A percentile compares a stretch with the other conserved stretches of the same genome.
phyloP scores from a whole-genome alignment of 306 rosid genomes.

The Canavalia gladiata region DNA sequence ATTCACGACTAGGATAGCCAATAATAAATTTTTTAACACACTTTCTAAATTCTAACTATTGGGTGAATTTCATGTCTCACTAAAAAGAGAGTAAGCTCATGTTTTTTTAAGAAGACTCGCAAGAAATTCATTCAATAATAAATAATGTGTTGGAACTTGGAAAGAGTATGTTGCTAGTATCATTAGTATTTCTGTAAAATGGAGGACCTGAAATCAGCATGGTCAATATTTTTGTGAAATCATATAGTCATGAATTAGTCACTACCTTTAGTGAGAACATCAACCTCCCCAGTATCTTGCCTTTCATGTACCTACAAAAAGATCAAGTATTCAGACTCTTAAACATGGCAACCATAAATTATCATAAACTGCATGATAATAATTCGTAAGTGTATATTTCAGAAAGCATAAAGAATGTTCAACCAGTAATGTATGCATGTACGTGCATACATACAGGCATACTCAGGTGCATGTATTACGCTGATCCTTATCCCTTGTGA shows the following conservation, averaged over 20 bases:
- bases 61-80: background rate
- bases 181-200: background rate
- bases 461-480: background rate
- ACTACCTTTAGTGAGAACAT: constrained; percentile 92
- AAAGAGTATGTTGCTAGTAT: background rate
- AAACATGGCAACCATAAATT: background rate
- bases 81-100: background rate
- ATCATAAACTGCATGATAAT: constrained; percentile 1
- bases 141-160: background rate
- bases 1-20: background rate
- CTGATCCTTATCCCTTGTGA: background rate
- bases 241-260: constrained; percentile 20
- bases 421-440: background rate
- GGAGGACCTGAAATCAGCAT: constrained; percentile 21
- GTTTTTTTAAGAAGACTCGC: background rate
- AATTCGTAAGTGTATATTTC: constrained; percentile 13
- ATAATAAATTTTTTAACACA: background rate
- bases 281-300: constrained; percentile 81
- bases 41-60: background rate
- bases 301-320: constrained; percentile 85
- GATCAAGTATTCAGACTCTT: constrained; percentile 42
- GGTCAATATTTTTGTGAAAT: background rate
- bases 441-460: background rate
- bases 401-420: constrained; percentile 11
- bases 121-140: background rate